phyloP scores from a whole-genome alignment of 768 basidiomycete species.

The Harrya chromipes region DNA sequence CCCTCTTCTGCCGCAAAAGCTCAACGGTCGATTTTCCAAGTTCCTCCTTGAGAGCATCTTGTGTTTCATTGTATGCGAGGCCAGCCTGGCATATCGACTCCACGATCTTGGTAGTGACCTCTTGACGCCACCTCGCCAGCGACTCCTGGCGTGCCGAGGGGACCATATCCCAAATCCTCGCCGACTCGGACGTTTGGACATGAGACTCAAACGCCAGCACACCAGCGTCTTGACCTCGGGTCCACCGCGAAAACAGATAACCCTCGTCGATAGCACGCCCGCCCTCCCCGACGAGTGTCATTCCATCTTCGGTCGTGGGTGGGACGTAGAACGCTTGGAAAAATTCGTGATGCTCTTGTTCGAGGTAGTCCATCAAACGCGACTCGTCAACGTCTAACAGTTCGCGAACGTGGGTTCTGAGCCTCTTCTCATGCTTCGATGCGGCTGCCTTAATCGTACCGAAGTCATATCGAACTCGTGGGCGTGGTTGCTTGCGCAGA shows the following conservation, averaged over 20 bases:
- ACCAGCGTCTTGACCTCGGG: conserved; percentile 41
- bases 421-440: conserved; percentile 32
- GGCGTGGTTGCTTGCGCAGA: conserved; percentile 28
- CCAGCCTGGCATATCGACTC: conserved; percentile 29
- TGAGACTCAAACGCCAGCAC: conserved; percentile 31
- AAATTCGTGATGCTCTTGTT: conserved; percentile 43
- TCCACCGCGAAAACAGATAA: conserved; percentile 52
- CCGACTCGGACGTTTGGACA: conserved; percentile 19
- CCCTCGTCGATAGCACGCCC: conserved; percentile 35
- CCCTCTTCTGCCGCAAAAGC: conserved; percentile 43
- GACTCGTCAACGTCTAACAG: conserved; percentile 24
- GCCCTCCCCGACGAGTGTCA: conserved; percentile 40
- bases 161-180: conserved; percentile 40
- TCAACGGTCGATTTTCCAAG: conserved; percentile 32
- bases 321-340: conserved; percentile 46
- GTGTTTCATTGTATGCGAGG: conserved; percentile 36
- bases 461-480: not conserved
- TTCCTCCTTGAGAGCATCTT: conserved; percentile 32
- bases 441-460: conserved; percentile 29
- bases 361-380: conserved; percentile 40
- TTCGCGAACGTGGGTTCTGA: not conserved
- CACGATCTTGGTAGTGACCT: conserved; percentile 31
- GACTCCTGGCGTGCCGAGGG: conserved; percentile 25
- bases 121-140: conserved; percentile 33
- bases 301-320: conserved; percentile 36